Percentiles rank a stretch among this genome's conserved stretches.
These are phyloP conservation scores for Xylaria sp. DNA, from an alignment of 2,329 filamentous ascomycete genomes.

Conservation along the genomic window DNA sequence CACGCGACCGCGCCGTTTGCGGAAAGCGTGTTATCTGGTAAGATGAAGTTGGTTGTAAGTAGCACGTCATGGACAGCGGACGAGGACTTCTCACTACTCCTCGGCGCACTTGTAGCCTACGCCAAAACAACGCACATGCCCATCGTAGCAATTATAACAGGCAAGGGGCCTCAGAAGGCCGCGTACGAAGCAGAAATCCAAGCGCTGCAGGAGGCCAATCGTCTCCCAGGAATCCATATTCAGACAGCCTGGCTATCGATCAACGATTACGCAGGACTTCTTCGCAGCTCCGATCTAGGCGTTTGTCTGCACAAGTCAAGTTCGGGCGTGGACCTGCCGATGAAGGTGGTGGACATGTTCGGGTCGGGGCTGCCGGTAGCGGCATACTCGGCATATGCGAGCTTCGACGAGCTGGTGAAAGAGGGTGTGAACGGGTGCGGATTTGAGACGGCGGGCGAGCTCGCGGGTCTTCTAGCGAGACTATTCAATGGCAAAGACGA, in stretches of 20 bases:
- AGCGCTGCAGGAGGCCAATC: slow-evolving; percentile 67
- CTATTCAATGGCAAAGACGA: slow-evolving; percentile 68
- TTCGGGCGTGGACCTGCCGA: slow-evolving; percentile 93
- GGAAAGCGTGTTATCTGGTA: slow-evolving; percentile 65
- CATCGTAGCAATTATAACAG: slow-evolving; percentile 91
- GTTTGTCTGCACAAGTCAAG: slow-evolving; percentile 93
- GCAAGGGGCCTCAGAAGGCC: slow-evolving; percentile 86
- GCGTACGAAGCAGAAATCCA: slow-evolving; percentile 76
- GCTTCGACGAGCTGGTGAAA: slow-evolving; percentile 88
- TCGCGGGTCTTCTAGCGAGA: slow-evolving; percentile 70
- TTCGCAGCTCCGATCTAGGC: slow-evolving; percentile 87
- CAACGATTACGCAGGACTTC: slow-evolving; percentile 82
- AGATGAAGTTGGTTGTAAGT: slow-evolving; percentile 80
- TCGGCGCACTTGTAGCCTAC: slow-evolving; percentile 83
- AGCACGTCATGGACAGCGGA: slow-evolving; percentile 98
- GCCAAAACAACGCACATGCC: slow-evolving; percentile 64
- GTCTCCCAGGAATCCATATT: slow-evolving; percentile 76
- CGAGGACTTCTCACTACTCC: slow-evolving; percentile 90
- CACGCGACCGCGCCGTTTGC: slow-evolving; percentile 71
- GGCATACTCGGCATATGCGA: slow-evolving; percentile 86
- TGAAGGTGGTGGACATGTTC: slow-evolving; percentile 99
- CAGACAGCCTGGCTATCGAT: slow-evolving; percentile 86
- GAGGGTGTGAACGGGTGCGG: slow-evolving; percentile 88
- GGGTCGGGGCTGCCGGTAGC: slow-evolving; percentile 90
- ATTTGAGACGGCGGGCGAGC: slow-evolving; percentile 76